Evolutionary conservation across 2,329 filamentous ascomycete genomes (phyloP).

Genomic region (Alternaria conjuncta): DNA sequence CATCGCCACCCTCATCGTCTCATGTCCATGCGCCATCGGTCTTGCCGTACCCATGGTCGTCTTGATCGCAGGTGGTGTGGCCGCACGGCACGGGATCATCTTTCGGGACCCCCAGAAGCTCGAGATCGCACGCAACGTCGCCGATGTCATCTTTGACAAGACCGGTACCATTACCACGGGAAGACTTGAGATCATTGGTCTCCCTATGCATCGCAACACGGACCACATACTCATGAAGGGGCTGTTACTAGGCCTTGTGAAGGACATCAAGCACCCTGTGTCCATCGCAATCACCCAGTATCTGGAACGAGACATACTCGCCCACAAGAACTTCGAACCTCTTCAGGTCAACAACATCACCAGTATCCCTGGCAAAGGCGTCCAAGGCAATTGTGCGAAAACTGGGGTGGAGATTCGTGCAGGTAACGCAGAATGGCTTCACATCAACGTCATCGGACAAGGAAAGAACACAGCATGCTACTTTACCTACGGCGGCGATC

Average conservation of each 20-base stretch:
- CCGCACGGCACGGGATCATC: constrained; percentile 69
- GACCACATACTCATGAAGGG: constrained; percentile 18
- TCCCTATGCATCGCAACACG: constrained; percentile 20
- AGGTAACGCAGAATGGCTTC: constrained; percentile 59
- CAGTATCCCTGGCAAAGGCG: constrained; percentile 53
- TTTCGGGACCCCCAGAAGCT: constrained; percentile 71
- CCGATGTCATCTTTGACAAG: constrained; percentile 79
- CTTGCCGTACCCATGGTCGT: constrained; percentile 80
- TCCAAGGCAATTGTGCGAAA: constrained; percentile 48
- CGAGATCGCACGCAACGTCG: constrained; percentile 66
- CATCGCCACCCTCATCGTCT: constrained; percentile 75
- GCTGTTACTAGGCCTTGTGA: constrained; percentile 51
- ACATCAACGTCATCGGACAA: constrained; percentile 35
- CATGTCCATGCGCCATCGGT: constrained; percentile 80
- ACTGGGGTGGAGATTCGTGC: constrained; percentile 44
- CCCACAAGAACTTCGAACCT: constrained; percentile 10
- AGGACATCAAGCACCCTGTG: constrained; percentile 59
- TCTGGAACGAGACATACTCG: constrained; percentile 9
- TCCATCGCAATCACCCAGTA: constrained; percentile 53
- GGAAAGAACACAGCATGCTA: constrained; percentile 44
- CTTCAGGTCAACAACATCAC: constrained; percentile 32
- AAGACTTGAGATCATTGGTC: constrained; percentile 50
- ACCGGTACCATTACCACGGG: constrained; percentile 76
- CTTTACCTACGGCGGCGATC: constrained; percentile 40
- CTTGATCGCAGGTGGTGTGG: constrained; percentile 72